A percentile compares a stretch with the other conserved stretches of the same genome.
Evolutionary conservation across 2,329 filamentous ascomycete species (phyloP).

Genomic region (Exophiala sp.): DNA sequence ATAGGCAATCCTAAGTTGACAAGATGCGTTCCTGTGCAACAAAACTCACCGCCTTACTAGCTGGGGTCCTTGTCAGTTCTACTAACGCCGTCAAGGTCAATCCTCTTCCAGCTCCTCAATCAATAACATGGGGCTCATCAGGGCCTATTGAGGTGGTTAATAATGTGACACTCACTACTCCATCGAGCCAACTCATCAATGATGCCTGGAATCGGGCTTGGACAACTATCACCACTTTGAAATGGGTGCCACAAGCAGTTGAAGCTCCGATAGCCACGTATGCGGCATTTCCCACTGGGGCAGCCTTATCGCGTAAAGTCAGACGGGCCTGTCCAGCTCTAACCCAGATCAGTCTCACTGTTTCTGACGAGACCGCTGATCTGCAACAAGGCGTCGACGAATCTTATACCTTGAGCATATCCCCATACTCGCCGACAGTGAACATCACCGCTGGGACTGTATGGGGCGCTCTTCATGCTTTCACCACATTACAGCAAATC

Average conservation of each 20-base stretch:
- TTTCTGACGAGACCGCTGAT: constrained; percentile 46
- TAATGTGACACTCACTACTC: constrained; percentile 38
- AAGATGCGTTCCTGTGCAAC: not conserved
- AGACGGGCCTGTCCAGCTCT: constrained; percentile 31
- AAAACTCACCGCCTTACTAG: not conserved
- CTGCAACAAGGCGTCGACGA: constrained; percentile 57
- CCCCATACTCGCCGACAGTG: constrained; percentile 39
- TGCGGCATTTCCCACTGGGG: constrained; percentile 49
- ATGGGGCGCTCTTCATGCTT: constrained; percentile 55
- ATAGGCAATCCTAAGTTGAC: not conserved
- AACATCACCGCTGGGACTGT: constrained; percentile 49
- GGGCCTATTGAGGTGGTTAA: constrained; percentile 46
- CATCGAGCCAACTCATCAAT: constrained; percentile 38
- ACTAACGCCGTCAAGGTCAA: constrained; percentile 49
- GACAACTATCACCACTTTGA: constrained; percentile 46
- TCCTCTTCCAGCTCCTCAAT: constrained; percentile 52
- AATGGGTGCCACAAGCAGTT: constrained; percentile 53
- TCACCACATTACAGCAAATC: constrained; percentile 57
- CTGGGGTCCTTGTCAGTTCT: not conserved
- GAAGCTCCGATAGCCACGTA: constrained; percentile 52
- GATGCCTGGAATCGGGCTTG: constrained; percentile 52
- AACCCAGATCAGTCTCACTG: constrained; percentile 44
- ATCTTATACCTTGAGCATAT: constrained; percentile 51
- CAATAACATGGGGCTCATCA: constrained; percentile 52
- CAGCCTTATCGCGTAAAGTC: constrained; percentile 15